Evolutionary conservation across 2,329 filamentous ascomycete species (phyloP).

Genomic region (Alternaria rosae): DNA sequence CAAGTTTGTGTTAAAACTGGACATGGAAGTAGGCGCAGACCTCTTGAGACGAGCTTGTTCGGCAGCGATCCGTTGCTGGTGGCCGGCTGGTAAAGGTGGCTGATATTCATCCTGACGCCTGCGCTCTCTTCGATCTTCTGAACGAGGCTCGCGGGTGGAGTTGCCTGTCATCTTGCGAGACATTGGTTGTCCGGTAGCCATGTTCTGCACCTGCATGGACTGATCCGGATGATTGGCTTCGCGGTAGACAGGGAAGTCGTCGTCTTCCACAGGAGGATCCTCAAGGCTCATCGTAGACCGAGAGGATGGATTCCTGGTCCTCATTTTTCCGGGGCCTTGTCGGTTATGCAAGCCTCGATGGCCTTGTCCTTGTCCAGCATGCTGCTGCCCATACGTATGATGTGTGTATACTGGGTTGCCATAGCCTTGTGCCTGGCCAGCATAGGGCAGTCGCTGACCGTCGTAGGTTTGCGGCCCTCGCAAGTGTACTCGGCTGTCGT

Average conservation of each 20-base stretch:
- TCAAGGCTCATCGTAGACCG: constrained; percentile 25
- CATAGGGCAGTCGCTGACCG: constrained; percentile 13
- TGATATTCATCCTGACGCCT: constrained; percentile 1
- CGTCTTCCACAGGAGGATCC: constrained; percentile 14
- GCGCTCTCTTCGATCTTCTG: background rate
- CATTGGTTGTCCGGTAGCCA: constrained; percentile 16
- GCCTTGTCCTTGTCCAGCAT: constrained; percentile 3
- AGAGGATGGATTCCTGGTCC: constrained; percentile 36
- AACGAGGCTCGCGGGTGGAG: background rate
- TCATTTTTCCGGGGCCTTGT: constrained; percentile 26
- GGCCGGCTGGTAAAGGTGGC: constrained; percentile 32
- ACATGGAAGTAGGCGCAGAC: constrained; percentile 35
- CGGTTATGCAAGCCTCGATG: background rate
- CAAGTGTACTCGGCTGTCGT: constrained; percentile 36
- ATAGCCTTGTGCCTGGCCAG: constrained; percentile 5
- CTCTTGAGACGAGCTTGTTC: constrained; percentile 31
- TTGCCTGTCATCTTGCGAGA: constrained; percentile 8
- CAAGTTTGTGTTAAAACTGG: constrained; percentile 40
- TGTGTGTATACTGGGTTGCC: background rate
- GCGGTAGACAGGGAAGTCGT: background rate
- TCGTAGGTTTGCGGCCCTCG: constrained; percentile 27
- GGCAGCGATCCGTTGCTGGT: constrained; percentile 28
- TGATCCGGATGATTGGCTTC: background rate
- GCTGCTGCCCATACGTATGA: background rate
- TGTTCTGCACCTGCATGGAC: constrained; percentile 12